Percentiles rank a stretch among this genome's conserved stretches.
Evolutionary conservation across 352 stramenopile species (phyloP).

Genomic region (Pythium biforme): DNA sequence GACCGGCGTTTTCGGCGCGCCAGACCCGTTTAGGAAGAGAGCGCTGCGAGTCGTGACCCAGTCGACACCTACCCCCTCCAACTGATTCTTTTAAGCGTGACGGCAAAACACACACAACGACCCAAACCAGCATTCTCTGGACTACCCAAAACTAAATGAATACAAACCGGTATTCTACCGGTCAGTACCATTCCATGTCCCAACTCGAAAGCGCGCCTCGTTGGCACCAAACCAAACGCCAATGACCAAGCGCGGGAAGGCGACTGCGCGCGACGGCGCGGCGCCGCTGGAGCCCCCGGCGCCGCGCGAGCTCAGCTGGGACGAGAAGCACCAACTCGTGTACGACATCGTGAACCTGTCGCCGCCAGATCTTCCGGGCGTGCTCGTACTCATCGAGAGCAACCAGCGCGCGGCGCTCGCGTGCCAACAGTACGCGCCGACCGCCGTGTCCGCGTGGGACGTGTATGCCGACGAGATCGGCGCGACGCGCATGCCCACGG

Average conservation of each 20-base stretch:
- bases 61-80: slow-evolving; percentile 10
- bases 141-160: not conserved
- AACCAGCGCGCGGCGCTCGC: slow-evolving; percentile 6
- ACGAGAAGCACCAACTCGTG: slow-evolving; percentile 60
- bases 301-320: slow-evolving; percentile 44
- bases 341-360: slow-evolving; percentile 70
- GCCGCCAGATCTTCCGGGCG: slow-evolving; percentile 60
- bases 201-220: not conserved
- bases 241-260: slow-evolving; percentile 26
- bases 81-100: not conserved
- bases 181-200: not conserved
- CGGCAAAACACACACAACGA: not conserved
- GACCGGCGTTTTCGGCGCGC: not conserved
- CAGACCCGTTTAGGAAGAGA: slow-evolving; percentile 8
- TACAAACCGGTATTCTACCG: not conserved
- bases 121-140: not conserved
- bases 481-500: slow-evolving; percentile 14
- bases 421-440: slow-evolving; percentile 23
- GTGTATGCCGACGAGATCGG: slow-evolving; percentile 12
- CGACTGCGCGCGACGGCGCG: no score
- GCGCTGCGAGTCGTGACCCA: not conserved
- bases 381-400: slow-evolving; percentile 56
- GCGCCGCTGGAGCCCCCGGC: no score
- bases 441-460: slow-evolving; percentile 29
- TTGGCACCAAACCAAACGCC: not conserved